phyloP scores from a whole-genome alignment of 164 flowering plant genomes.

The grape (Vitis vinifera) region ASM3070453v1 NC_081810.1:7483501-7484000 shows the following conservation, averaged over 20 bases:
- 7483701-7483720: background rate
- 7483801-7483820: too few relatives aligned
- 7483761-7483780: too few relatives aligned
- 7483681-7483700: slow-evolving; percentile 13
- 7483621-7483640: slow-evolving; percentile 73
- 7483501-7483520: slow-evolving; percentile 90
- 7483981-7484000: background rate
- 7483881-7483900: too few relatives aligned
- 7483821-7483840: too few relatives aligned
- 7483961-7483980: too few relatives aligned
- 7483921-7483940: too few relatives aligned
- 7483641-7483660: slow-evolving; percentile 93
- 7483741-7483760: too few relatives aligned
- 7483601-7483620: slow-evolving; percentile 83
- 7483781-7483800: too few relatives aligned
- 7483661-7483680: slow-evolving; percentile 89
- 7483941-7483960: too few relatives aligned
- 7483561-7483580: slow-evolving; percentile 99
- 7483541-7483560: slow-evolving; percentile 75
- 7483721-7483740: background rate
- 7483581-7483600: slow-evolving; percentile 94
- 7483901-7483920: too few relatives aligned
- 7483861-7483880: too few relatives aligned
- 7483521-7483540: slow-evolving; percentile 67
- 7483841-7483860: too few relatives aligned